Evolutionary conservation across 345 rosid species (phyloP).

Genomic region (Nephelium lappaceum): DNA sequence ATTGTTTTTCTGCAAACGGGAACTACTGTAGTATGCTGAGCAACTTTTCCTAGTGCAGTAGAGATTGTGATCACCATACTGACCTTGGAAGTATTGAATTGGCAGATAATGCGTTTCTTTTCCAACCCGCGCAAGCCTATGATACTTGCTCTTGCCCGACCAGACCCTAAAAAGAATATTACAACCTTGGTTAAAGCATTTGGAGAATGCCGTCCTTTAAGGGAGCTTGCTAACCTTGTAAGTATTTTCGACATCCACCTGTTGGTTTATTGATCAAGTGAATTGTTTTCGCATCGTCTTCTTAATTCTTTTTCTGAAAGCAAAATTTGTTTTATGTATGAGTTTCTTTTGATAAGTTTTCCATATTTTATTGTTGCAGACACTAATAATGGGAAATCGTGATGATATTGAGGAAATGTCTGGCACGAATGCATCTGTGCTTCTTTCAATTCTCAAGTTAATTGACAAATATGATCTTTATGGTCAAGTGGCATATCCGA

Average conservation of each 20-base stretch:
- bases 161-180: conserved; percentile 85
- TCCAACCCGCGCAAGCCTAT: conserved; percentile 79
- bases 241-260: conserved; percentile 9
- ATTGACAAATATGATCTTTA: conserved; percentile 77
- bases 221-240: conserved; percentile 85
- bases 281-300: not conserved
- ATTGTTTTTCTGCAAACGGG: not conserved
- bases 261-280: not conserved
- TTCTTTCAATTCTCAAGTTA: conserved; percentile 72
- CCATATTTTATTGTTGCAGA: conserved; percentile 43
- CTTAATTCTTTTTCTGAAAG: not conserved
- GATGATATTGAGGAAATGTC: conserved; percentile 79
- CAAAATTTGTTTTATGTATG: not conserved
- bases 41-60: not conserved
- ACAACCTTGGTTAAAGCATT: conserved; percentile 83
- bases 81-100: conserved; percentile 18
- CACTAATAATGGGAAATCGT: conserved; percentile 80
- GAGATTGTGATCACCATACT: conserved; percentile 8
- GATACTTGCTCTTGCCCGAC: conserved; percentile 88
- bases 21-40: not conserved
- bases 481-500: conserved; percentile 86
- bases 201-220: conserved; percentile 78
- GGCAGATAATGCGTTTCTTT: conserved; percentile 85
- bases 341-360: not conserved
- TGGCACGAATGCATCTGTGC: conserved; percentile 60